Base-by-base conservation (phyloP, 2,329 filamentous ascomycete genomes). In the Fusarium nurragi region DNA sequence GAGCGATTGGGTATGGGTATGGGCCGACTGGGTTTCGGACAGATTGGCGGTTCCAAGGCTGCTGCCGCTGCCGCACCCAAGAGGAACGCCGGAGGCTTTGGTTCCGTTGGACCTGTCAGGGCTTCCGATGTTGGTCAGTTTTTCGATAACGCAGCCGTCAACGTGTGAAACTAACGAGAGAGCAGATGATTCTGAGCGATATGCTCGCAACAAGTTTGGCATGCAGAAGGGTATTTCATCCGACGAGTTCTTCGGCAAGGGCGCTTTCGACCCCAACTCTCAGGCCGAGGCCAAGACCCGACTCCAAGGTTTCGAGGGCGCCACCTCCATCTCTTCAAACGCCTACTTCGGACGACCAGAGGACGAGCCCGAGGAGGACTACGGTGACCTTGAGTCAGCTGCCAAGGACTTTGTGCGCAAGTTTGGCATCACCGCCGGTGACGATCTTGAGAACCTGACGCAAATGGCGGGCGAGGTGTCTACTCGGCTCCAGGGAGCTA, bases 191-290 rank as follows among this genome's bases (percentile, higher is more conserved):
- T 89, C 90, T 52, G 88, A 97, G 73, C 88, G 87, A 73, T 96
- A 92, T 75, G 93, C 94, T 7, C 91, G 92, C 72, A 82, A 86
- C 74, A 97, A 97, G 78, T 99, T 99, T 73, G 94, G 94, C 60
- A 80, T 79, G 39, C 95, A 99, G 77, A 98, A 98, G 83, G 92
- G 92, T 70, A 99, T 99, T 69, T 97, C 93, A 0, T 97, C 94
- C 1, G 95, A 99, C 77, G 95, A 99, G 76, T 99, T 97, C 84
- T 99, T 99, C 75, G 93, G 94, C 73, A 94, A 95, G 76, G 92
- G 93, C 50, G 81, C 86, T 53, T 98, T 89, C 78, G 94, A 99
- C 75, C 88, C 94, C 34, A 84, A 84, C 53, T 87, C 90, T 10
- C 90, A 95, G 75, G 84, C 88, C 48, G 94, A 97, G 80, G 94